A percentile compares a stretch with the other conserved stretches of the same genome.
phyloP scores from a whole-genome alignment of 2,329 filamentous ascomycete genomes.

The Aspergillus uvarum region DNA sequence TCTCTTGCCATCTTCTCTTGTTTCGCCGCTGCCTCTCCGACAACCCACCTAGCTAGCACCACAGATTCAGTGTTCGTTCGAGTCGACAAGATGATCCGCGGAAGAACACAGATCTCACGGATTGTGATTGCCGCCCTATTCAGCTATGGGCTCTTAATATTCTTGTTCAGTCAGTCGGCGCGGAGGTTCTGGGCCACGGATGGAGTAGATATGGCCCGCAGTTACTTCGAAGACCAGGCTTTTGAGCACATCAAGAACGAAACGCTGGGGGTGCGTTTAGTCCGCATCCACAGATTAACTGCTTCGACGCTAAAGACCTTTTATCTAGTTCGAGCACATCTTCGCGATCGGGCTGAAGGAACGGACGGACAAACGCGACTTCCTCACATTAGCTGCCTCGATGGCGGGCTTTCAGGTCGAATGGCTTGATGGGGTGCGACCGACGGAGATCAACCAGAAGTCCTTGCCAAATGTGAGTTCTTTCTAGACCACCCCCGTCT shows the following conservation, averaged over 20 bases:
- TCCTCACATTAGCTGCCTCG: slow-evolving; percentile 45
- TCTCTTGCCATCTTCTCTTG: too few relatives aligned
- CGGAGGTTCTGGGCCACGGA: neutral
- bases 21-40: too few relatives aligned
- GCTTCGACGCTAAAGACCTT: neutral
- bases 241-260: slow-evolving; percentile 27
- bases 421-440: slow-evolving; percentile 47
- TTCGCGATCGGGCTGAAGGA: slow-evolving; percentile 50
- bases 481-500: neutral
- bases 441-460: slow-evolving; percentile 44
- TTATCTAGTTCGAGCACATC: slow-evolving; percentile 44
- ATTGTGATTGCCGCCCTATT: too few relatives aligned
- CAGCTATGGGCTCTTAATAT: neutral
- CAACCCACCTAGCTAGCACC: too few relatives aligned
- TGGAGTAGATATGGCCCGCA: slow-evolving; percentile 5
- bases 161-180: neutral
- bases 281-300: neutral
- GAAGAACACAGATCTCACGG: neutral
- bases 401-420: slow-evolving; percentile 47
- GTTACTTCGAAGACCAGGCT: slow-evolving; percentile 16
- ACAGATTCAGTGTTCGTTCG: neutral
- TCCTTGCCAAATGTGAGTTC: slow-evolving; percentile 38
- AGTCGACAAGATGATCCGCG: neutral
- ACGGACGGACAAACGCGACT: slow-evolving; percentile 53
- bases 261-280: slow-evolving; percentile 27